Evolutionary conservation across 495 filamentous ascomycete species (phyloP), one percentile per base, ranked within the genome.

Genomic region (Ramalina peruviana): DNA sequence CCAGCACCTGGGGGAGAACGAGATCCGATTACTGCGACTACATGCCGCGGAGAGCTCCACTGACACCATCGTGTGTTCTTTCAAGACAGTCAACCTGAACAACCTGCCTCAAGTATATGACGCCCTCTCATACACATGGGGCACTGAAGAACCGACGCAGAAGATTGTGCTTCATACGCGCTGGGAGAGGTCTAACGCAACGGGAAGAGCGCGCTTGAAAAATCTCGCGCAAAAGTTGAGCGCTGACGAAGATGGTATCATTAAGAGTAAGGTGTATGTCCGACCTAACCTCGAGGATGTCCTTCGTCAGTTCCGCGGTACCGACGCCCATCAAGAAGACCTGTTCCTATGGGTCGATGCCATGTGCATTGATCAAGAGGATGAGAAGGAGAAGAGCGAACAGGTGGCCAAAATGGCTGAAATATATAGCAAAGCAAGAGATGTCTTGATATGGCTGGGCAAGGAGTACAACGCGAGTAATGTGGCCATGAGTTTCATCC

Each of bases 361-460:
- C 15, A 52, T 65, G 20, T 67, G 64, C 48, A 63, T 67, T 65
- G 66, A 51, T 9, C 46, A 49, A 26, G n/a, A 50, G 2, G 50
- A 67, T 49, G 36, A 49, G 1, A 36, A 45, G 6, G 66, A 69
- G 47, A 59, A 59, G 15, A 56, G 49, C 16, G 40, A 49, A 1
- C 66, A 69, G 50, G 58, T 69, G 3, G 38, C 38, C 1, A 43
- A 58, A 4, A 69, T 67, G 64, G 49, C 51, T 0, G 48, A 58
- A 6, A 61, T 69, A 15, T 69, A 63, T 36, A 42, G 36, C 4
- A 36, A 36, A 15, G 62, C 65, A 6, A 43, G 16, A 1, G 16
- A 33, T 1, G 59, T 63, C 9, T 36, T 62, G 10, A 50, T 59
- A 19, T 67, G 63, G 61, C 55, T 68, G 16, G 61, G 59, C 3